phyloP scores from a whole-genome alignment of 768 basidiomycete genomes.

The Pleurotus ostreatus region DNA sequence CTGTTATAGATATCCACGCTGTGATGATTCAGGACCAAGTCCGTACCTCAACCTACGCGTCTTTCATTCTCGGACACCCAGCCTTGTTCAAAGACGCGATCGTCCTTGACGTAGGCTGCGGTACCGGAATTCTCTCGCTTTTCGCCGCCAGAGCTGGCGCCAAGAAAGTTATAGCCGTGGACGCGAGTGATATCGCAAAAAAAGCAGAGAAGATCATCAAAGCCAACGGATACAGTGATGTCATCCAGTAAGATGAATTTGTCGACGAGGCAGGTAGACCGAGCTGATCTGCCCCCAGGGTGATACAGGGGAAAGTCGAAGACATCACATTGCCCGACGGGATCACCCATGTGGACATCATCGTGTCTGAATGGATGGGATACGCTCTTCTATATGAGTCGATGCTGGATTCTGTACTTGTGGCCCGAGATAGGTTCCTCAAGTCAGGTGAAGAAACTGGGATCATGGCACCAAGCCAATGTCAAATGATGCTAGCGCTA shows the following conservation, averaged over 20 bases:
- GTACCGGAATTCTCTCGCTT: slow-evolving; percentile 88
- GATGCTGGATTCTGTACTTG: slow-evolving; percentile 94
- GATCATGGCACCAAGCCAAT: slow-evolving; percentile 89
- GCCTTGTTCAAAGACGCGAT: slow-evolving; percentile 76
- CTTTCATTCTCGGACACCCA: slow-evolving; percentile 84
- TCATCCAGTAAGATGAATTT: slow-evolving; percentile 47
- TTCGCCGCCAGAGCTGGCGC: slow-evolving; percentile 90
- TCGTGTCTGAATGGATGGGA: slow-evolving; percentile 98
- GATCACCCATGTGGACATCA: slow-evolving; percentile 81
- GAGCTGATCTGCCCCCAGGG: slow-evolving; percentile 21
- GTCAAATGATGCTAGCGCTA: slow-evolving; percentile 77
- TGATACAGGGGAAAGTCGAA: slow-evolving; percentile 89
- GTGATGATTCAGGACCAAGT: slow-evolving; percentile 97
- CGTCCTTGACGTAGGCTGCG: slow-evolving; percentile 95
- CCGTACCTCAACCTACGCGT: slow-evolving; percentile 88
- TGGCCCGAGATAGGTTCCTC: slow-evolving; percentile 85
- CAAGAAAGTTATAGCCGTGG: slow-evolving; percentile 85
- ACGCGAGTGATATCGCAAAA: slow-evolving; percentile 80
- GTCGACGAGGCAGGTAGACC: no score
- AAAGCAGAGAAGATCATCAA: slow-evolving; percentile 77
- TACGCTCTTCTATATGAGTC: slow-evolving; percentile 91
- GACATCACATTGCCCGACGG: slow-evolving; percentile 74
- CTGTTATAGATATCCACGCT: slow-evolving; percentile 77
- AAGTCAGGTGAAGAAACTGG: slow-evolving; percentile 48
- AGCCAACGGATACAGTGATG: slow-evolving; percentile 64